These are phyloP conservation scores for Colletotrichum neosansevieriae DNA, from an alignment of 2,329 filamentous ascomycete genomes.

Conservation along the genomic window DNA sequence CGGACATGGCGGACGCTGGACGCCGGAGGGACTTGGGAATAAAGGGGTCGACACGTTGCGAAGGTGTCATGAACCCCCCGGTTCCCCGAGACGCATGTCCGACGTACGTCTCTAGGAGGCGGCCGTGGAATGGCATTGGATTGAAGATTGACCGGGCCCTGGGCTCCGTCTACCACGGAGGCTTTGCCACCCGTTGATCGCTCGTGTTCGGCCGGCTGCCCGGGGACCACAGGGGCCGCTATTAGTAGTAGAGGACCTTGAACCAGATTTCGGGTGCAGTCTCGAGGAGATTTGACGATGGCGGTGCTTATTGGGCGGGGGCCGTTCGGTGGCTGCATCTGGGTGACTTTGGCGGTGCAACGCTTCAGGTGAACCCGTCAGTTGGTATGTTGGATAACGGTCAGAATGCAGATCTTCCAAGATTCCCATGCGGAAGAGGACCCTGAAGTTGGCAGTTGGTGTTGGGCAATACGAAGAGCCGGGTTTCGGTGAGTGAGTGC, in stretches of 20 bases:
- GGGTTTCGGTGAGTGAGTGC: conserved; percentile 20
- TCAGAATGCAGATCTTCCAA: conserved; percentile 39
- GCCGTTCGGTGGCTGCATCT: conserved; percentile 5
- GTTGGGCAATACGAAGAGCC: conserved; percentile 29
- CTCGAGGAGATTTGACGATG: conserved; percentile 25
- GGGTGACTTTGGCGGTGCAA: conserved; percentile 32
- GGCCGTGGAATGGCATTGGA: conserved; percentile 8
- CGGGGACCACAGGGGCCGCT: conserved; percentile 15
- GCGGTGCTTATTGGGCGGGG: conserved; percentile 19
- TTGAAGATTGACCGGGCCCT: conserved; percentile 24
- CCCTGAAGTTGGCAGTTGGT: conserved; percentile 35
- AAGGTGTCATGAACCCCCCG: conserved; percentile 21
- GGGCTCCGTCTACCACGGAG: conserved; percentile 30
- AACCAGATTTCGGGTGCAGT: background rate
- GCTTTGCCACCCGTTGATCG: conserved; percentile 39
- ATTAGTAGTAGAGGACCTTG: background rate
- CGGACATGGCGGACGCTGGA: conserved; percentile 16
- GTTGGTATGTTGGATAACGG: conserved; percentile 28
- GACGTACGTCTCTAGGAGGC: conserved; percentile 21
- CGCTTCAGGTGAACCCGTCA: conserved; percentile 38
- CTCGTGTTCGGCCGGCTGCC: conserved; percentile 38
- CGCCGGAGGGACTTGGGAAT: background rate
- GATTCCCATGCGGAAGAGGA: conserved; percentile 29
- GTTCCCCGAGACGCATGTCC: conserved; percentile 30
- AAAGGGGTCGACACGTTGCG: conserved; percentile 20